phyloP scores from a whole-genome alignment of 192 early-diverging fungal species.

The Paraglomus brasilianum region DNA sequence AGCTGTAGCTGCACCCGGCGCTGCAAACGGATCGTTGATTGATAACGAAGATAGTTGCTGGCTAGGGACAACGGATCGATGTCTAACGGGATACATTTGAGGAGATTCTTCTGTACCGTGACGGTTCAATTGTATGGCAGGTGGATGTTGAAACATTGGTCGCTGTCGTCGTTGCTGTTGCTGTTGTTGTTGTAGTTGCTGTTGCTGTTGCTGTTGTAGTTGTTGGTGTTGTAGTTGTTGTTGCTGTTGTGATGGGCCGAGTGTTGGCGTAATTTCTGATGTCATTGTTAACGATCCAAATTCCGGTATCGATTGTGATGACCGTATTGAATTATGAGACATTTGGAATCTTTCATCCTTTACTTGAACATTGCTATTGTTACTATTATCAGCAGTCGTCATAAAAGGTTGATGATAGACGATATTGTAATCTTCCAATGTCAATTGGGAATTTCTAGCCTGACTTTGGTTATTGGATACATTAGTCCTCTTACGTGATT shows the following conservation, averaged over 20 bases:
- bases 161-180: background rate
- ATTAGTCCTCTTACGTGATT: background rate
- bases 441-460: background rate
- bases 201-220: background rate
- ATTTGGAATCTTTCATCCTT: background rate
- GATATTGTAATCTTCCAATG: background rate
- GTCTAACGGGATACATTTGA: conserved; percentile 20
- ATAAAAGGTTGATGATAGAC: background rate
- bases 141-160: background rate
- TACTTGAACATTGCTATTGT: background rate
- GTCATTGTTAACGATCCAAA: background rate
- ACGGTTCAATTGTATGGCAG: background rate
- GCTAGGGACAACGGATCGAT: conserved; percentile 1
- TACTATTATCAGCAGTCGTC: background rate
- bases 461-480: background rate
- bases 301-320: background rate
- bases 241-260: background rate
- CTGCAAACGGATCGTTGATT: conserved; percentile 2
- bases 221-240: background rate
- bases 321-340: background rate
- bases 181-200: background rate
- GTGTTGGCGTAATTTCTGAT: background rate
- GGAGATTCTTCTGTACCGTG: conserved; percentile 11
- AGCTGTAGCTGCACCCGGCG: conserved; percentile 7
- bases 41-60: background rate